Evolutionary conservation across 2,329 filamentous ascomycete species (phyloP).

Genomic region (Talaromyces rugulosus): DNA sequence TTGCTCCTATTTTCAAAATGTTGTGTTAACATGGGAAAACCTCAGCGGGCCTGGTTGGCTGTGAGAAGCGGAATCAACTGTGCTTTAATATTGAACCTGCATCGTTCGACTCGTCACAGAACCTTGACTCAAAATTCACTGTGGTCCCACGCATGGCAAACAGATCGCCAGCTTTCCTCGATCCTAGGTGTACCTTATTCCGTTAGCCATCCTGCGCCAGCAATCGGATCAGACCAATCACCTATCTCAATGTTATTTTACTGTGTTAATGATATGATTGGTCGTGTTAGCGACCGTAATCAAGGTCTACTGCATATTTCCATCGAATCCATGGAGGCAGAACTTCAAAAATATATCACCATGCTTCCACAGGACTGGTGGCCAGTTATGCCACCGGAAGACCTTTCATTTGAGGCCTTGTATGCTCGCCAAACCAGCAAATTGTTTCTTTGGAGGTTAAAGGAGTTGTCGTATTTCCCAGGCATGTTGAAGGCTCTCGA

Average conservation of each 20-base stretch:
- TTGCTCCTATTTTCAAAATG: background rate
- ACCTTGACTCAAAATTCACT: background rate
- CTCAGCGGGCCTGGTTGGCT: background rate
- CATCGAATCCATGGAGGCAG: background rate
- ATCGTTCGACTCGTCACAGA: background rate
- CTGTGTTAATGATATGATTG: background rate
- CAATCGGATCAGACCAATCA: background rate
- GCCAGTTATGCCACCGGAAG: background rate
- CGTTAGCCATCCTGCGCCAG: background rate
- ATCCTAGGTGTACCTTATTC: background rate
- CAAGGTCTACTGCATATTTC: background rate
- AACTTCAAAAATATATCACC: background rate
- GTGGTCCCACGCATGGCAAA: constrained; percentile 2
- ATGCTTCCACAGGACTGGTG: background rate
- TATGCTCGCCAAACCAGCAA: background rate
- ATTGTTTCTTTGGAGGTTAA: background rate
- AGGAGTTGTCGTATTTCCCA: background rate
- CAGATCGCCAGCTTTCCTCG: background rate
- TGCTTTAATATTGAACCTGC: background rate
- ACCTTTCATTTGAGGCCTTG: background rate
- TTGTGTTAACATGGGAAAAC: constrained; percentile 1
- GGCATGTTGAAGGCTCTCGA: background rate
- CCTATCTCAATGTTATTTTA: background rate
- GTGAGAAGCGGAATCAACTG: background rate
- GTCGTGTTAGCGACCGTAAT: background rate